A percentile compares a stretch with the other conserved stretches of the same genome.
Evolutionary conservation across 352 stramenopile species (phyloP).

Genomic region (Albugo laibachii): DNA sequence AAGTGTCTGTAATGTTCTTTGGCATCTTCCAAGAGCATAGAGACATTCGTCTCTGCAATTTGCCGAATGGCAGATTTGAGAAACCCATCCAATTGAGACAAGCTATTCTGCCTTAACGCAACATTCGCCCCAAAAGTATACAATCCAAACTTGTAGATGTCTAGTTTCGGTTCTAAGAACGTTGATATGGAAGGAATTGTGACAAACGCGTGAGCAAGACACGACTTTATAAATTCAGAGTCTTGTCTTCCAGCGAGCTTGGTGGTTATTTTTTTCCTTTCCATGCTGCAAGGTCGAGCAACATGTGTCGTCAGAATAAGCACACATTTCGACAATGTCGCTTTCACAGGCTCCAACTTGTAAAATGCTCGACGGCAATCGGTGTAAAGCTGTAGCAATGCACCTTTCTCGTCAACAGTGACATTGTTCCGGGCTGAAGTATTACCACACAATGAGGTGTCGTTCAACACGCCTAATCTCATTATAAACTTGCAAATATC

Average conservation of each 20-base stretch:
- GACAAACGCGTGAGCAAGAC: slow-evolving; percentile 77
- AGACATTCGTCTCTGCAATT: slow-evolving; percentile 38
- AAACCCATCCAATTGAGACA: slow-evolving; percentile 76
- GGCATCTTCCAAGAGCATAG: background rate
- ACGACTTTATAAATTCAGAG: slow-evolving; percentile 71
- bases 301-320: slow-evolving; percentile 36
- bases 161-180: slow-evolving; percentile 4
- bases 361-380: slow-evolving; percentile 74
- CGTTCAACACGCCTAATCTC: slow-evolving; percentile 21
- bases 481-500: slow-evolving; percentile 74
- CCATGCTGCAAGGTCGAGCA: background rate
- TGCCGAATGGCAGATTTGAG: slow-evolving; percentile 60
- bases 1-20: background rate
- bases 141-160: slow-evolving; percentile 27
- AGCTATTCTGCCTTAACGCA: slow-evolving; percentile 39
- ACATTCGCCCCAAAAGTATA: slow-evolving; percentile 44
- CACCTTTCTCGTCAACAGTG: slow-evolving; percentile 53
- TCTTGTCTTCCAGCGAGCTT: slow-evolving; percentile 9
- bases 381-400: slow-evolving; percentile 71
- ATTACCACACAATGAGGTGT: background rate
- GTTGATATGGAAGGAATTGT: slow-evolving; percentile 70
- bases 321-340: slow-evolving; percentile 29
- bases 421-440: slow-evolving; percentile 5
- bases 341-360: slow-evolving; percentile 66
- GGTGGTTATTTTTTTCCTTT: slow-evolving; percentile 4